Evolutionary conservation across 2,329 filamentous ascomycete species (phyloP), one percentile per base, ranked within the genome.

Genomic region (Trichophyton verrucosum): DNA sequence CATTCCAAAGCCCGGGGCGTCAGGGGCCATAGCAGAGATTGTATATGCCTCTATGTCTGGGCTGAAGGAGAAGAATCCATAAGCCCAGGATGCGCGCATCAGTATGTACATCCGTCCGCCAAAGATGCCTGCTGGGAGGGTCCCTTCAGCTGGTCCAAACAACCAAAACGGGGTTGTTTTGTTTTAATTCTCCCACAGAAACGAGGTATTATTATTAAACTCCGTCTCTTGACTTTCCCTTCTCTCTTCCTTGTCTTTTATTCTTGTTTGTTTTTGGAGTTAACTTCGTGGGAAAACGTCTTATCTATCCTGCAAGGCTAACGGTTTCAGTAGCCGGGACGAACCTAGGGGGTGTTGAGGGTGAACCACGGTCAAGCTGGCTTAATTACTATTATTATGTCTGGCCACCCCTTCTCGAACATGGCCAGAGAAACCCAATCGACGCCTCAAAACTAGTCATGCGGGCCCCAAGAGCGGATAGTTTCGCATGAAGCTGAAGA

Each of bases 241-340:
- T 5, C 40, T 44, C 5, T n/a, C 5, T n/a, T n/a, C 40, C 13
- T 44, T 13, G 40, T 44, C 15, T 44, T 11, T 44, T 20, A 20
- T n/a, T 5, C 6, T 17, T 6, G 24, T 27, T 27, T 27, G 24
- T 27, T 27, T 27, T 27, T 44, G 40, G 40, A 20, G n/a, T 44
- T n/a, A 44, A 44, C 15, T 44, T 44, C 13, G 2, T n/a, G 6
- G n/a, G 15, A 44, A n/a, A n/a, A 9, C 49, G 49, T 53, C 49
- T 53, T 24, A 53, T 33, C 22, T 53, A 53, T 53, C 30, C 11
- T 44, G 22, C 49, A 30, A 53, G 49, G 24, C 49, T 53, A 53
- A 33, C 49, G 22, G 49, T 53, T 53, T 53, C 49, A 53, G 49
- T 53, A 53, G n/a, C 49, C 49, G 49, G 49, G 49, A 53, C 13